Evolutionary conservation across 768 basidiomycete species (phyloP).

Genomic region (Dioszegia crocea): DNA sequence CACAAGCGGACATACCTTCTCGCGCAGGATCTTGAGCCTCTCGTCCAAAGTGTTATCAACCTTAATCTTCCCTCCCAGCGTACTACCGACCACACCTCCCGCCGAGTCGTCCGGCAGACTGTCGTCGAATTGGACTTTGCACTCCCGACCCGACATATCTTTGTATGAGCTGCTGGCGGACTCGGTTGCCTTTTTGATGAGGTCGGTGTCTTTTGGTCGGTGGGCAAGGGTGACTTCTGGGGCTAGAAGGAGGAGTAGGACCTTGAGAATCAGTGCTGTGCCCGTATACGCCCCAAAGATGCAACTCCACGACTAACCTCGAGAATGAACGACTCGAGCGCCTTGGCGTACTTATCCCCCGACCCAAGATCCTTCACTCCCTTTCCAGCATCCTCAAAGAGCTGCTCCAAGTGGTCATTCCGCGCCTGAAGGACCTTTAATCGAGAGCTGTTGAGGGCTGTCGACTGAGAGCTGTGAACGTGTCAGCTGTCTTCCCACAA

Average conservation of each 20-base stretch:
- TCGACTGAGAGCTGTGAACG: slow-evolving; percentile 75
- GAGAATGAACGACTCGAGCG: slow-evolving; percentile 76
- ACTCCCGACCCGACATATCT: slow-evolving; percentile 68
- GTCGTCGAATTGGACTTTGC: slow-evolving; percentile 61
- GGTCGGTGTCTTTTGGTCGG: slow-evolving; percentile 63
- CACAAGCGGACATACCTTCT: slow-evolving; percentile 59
- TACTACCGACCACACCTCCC: slow-evolving; percentile 76
- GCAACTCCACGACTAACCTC: slow-evolving; percentile 55
- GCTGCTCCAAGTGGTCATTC: slow-evolving; percentile 84
- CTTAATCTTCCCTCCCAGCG: slow-evolving; percentile 70
- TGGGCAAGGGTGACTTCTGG: slow-evolving; percentile 63
- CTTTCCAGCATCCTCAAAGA: slow-evolving; percentile 70
- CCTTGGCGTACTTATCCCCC: slow-evolving; percentile 63
- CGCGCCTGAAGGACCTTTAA: slow-evolving; percentile 81
- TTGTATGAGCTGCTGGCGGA: slow-evolving; percentile 65
- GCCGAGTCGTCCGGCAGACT: slow-evolving; percentile 66
- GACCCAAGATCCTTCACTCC: slow-evolving; percentile 62
- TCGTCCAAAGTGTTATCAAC: slow-evolving; percentile 95
- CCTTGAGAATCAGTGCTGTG: slow-evolving; percentile 48
- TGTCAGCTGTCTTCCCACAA: not conserved
- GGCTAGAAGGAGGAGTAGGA: slow-evolving; percentile 76
- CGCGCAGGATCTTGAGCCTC: slow-evolving; percentile 79
- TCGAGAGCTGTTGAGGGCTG: slow-evolving; percentile 92
- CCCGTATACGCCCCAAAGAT: not conserved
- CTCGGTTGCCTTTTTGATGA: slow-evolving; percentile 62